A percentile compares a stretch with the other conserved stretches of the same genome.
Evolutionary conservation across 2,329 filamentous ascomycete genomes (phyloP).

Genomic region (Cladosporium sp.): DNA sequence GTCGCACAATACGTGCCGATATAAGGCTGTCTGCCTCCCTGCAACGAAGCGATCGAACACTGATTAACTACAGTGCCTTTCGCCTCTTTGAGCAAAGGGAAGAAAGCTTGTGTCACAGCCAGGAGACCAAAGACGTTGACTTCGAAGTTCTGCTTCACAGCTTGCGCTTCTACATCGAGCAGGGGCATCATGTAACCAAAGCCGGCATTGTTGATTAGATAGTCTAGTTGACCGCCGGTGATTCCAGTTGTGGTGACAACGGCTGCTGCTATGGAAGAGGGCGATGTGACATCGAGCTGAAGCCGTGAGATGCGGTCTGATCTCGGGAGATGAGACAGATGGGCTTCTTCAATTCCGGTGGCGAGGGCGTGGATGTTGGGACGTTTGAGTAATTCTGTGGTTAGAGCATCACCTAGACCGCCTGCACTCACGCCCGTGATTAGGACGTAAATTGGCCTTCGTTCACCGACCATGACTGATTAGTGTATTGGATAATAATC

Average conservation of each 20-base stretch:
- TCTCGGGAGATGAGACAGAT: conserved; percentile 23
- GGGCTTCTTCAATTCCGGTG: conserved; percentile 21
- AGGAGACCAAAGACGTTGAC: conserved; percentile 48
- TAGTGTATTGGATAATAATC: too few relatives aligned
- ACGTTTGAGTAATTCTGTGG: conserved; percentile 33
- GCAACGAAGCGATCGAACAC: conserved; percentile 29
- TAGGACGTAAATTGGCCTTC: conserved; percentile 17
- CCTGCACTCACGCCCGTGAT: conserved; percentile 35
- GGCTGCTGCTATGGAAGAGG: conserved; percentile 33
- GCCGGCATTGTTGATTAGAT: conserved; percentile 49
- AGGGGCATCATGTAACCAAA: conserved; percentile 27
- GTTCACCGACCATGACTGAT: not conserved
- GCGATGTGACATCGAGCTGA: conserved; percentile 40
- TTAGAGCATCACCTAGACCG: conserved; percentile 40
- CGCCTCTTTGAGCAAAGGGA: conserved; percentile 43
- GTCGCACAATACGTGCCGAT: conserved; percentile 34
- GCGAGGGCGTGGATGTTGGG: conserved; percentile 24
- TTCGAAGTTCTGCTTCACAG: conserved; percentile 48
- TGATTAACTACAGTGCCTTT: conserved; percentile 37
- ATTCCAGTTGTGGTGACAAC: conserved; percentile 27
- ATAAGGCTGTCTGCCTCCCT: conserved; percentile 20
- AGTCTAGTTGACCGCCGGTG: conserved; percentile 36
- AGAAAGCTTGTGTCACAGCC: conserved; percentile 38
- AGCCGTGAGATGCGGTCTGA: conserved; percentile 26
- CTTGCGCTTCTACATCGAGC: conserved; percentile 28